Base-by-base conservation (phyloP, 441 rosid genomes). In the Populus hybrid region DNA sequence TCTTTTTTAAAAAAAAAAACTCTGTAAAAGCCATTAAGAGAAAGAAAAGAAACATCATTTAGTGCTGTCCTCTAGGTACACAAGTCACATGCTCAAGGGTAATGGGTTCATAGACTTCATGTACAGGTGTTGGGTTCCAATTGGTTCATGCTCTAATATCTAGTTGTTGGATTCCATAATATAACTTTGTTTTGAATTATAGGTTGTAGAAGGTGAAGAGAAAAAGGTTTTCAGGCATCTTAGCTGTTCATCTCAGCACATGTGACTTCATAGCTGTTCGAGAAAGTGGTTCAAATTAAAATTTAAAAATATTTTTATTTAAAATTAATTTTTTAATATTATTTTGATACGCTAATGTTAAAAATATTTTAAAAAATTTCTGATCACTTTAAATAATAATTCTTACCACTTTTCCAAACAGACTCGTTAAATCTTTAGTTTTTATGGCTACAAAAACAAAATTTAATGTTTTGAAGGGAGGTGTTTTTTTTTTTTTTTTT, bases 201-300 rank as follows among this genome's bases (percentile, higher is more conserved):
- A 38, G 42, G 42, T 78, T 53, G 70, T 63, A 30, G 26, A 24
- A 50, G 64, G 12, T 16, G 7, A 69, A 24, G 66, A 46, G 18
- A 8, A 72, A 82, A 64, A 74, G 38, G 46, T 42, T 42, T 24
- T 36, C 30, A 46, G 81, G 82, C 80, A 70, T 80, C 78, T 77
- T 70, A 74, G 42, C 30, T 82, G 85, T 77, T 71, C 70, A 79
- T 79, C 70, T 63, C 83, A 67, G 24, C 75, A 64, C 82, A 78
- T 72, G 76, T 79, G 78, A 80, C 78, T 75, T 81, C 35, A 6
- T 34, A 6, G 6, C 35, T 34, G 35, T 34, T 34, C 35, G 34
- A 34, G 7, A 34, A 6, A 34, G 35, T 34, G 35, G 1, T 5
- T 34, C 7, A 34, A 34, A 34, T 34, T 34, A 34, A 32, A 32